A percentile compares a stretch with the other conserved stretches of the same genome.
These are phyloP conservation scores for Paramecium pentaurelia DNA, from an alignment of 73 alveolate genomes.

Conservation along the genomic window DNA sequence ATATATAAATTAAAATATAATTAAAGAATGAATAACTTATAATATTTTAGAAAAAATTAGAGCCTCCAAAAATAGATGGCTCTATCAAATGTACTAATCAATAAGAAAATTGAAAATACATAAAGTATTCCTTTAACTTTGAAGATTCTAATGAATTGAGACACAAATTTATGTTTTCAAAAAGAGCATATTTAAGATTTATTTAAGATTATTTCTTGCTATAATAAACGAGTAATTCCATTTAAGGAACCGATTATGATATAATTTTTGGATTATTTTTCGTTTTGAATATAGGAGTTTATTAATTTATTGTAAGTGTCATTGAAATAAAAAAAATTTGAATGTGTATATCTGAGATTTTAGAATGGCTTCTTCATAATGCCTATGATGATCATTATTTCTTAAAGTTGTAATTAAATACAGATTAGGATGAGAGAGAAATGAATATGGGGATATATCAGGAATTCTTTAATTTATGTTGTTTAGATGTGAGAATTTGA, in stretches of 20 bases:
- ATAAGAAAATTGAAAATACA: background rate
- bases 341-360: no score
- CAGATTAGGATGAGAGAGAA: background rate
- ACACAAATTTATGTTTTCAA: background rate
- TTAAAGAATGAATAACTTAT: background rate
- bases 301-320: no score
- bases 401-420: no score
- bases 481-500: background rate
- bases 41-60: background rate
- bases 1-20: background rate
- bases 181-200: no score
- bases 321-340: no score
- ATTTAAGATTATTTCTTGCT: no score
- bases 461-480: background rate
- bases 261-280: no score
- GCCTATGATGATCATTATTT: no score
- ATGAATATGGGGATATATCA: background rate
- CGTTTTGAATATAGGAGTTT: no score
- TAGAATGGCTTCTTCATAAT: no score
- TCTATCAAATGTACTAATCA: background rate
- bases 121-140: background rate
- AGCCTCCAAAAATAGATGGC: background rate
- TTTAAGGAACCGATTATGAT: no score
- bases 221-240: no score
- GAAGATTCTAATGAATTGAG: background rate